phyloP scores from a whole-genome alignment of 805 yeast species.

The Dipodascus albidus region DNA sequence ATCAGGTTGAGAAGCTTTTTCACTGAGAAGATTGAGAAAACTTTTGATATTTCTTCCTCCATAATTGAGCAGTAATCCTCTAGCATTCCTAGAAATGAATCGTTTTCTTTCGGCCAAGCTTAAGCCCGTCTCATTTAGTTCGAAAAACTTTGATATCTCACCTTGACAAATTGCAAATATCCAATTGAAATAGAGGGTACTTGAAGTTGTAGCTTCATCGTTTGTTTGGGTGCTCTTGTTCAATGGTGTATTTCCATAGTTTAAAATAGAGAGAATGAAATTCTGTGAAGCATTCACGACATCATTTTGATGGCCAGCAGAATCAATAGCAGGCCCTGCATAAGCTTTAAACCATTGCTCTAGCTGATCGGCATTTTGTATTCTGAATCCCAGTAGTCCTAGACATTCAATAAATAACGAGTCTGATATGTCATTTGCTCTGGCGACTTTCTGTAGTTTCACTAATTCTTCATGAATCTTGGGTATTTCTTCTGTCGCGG shows the following conservation, averaged over 20 bases:
- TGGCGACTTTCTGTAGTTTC: neutral
- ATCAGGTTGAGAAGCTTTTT: conserved; percentile 24
- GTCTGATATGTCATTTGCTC: neutral
- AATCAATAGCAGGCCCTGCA: conserved; percentile 35
- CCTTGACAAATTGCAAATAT: conserved; percentile 18
- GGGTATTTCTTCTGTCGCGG: neutral
- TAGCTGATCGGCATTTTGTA: neutral
- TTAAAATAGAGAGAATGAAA: conserved; percentile 21
- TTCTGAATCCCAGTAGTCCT: neutral
- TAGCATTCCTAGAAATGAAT: conserved; percentile 36
- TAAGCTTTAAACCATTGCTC: neutral
- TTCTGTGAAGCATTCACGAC: conserved; percentile 26
- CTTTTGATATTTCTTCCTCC: conserved; percentile 29
- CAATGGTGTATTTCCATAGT: conserved; percentile 9
- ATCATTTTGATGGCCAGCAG: conserved; percentile 40
- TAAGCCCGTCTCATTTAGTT: conserved; percentile 18
- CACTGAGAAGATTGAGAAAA: conserved; percentile 30
- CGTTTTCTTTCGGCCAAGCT: conserved; percentile 35
- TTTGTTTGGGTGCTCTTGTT: conserved; percentile 6
- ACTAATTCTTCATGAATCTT: neutral
- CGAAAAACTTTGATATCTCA: conserved; percentile 18
- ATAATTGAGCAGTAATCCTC: conserved; percentile 30
- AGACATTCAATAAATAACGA: neutral
- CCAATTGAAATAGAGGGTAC: conserved; percentile 13
- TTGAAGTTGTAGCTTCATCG: conserved; percentile 13